Percentiles rank a stretch among this genome's conserved stretches.
These are phyloP conservation scores for Spathaspora gorwiae DNA, from an alignment of 805 yeast genomes.

Conservation along the genomic window DNA sequence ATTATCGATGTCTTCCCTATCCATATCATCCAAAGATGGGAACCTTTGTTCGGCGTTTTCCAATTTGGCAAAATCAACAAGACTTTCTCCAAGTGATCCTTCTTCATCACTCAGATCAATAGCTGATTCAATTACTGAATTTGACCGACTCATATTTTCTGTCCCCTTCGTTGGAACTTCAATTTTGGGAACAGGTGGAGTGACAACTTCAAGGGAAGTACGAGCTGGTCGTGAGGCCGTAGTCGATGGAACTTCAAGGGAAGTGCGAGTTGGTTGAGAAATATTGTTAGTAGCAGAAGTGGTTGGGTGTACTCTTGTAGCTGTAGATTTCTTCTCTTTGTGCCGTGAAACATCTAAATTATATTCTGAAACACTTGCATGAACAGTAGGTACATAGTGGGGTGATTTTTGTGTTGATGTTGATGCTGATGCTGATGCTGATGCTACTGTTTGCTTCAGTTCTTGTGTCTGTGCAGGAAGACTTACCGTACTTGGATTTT, in stretches of 20 bases:
- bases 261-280: neutral
- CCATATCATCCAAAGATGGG: conserved; percentile 42
- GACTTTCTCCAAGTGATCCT: conserved; percentile 10
- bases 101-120: neutral
- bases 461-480: neutral
- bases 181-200: neutral
- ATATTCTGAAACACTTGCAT: neutral
- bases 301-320: no score
- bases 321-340: no score
- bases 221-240: neutral
- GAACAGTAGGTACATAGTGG: neutral
- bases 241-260: neutral
- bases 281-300: no score
- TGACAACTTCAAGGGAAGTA: neutral
- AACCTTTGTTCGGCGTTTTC: conserved; percentile 48
- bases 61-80: conserved; percentile 35
- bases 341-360: neutral
- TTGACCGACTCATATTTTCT: neutral
- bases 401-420: neutral
- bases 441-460: neutral
- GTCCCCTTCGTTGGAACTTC: neutral
- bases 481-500: conserved; percentile 2
- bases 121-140: neutral
- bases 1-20: conserved; percentile 1
- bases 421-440: neutral